Evolutionary conservation across 2,329 filamentous ascomycete species (phyloP), one percentile per base, ranked within the genome.

Genomic region (Ophiostoma sp.): DNA sequence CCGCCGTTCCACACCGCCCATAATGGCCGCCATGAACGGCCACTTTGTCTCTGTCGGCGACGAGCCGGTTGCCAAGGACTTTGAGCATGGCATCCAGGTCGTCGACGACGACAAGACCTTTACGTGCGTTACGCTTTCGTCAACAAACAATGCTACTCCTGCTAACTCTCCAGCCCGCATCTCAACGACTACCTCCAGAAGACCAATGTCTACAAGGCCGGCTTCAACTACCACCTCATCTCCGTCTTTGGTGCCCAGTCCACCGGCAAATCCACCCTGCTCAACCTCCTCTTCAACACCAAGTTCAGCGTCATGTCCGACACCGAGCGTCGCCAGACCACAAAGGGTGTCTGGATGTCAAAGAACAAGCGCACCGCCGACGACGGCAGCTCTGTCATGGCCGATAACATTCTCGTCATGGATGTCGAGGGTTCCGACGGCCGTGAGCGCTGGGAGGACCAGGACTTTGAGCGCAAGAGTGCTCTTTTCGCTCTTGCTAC

Each of bases 321-420:
- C 84, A 86, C 89, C 73, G 93, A 97, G 80, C 88, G 95, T 74
- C 89, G 93, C 73, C 95, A 99, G 84, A 99, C 95, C 0, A 99
- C 95, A 64, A 99, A 98, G 84, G 95, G 95, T 78, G 99, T 99
- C 79, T 99, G 95, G 95, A 90, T 99, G 90, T 96, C 94, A 74
- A 96, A 97, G 83, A 98, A 98, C 81, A 97, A 96, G 83, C 84
- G 85, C 75, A 39, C n/a, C 13, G 80, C 82, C 68, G 80, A 80
- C 74, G 81, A 79, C 67, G 81, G 81, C 74, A 83, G 83, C 74
- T 13, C 65, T n/a, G 65, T 48, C n/a, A 97, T 98, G 93, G 94
- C 94, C 69, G 93, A 97, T 76, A 99, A 99, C 80, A 97, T 99
- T 76, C 84, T 99, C 73, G 95, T 99, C 75, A 99, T 99, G 95